Base-by-base conservation (phyloP, 768 basidiomycete genomes). In the Mycena alexandri region DNA sequence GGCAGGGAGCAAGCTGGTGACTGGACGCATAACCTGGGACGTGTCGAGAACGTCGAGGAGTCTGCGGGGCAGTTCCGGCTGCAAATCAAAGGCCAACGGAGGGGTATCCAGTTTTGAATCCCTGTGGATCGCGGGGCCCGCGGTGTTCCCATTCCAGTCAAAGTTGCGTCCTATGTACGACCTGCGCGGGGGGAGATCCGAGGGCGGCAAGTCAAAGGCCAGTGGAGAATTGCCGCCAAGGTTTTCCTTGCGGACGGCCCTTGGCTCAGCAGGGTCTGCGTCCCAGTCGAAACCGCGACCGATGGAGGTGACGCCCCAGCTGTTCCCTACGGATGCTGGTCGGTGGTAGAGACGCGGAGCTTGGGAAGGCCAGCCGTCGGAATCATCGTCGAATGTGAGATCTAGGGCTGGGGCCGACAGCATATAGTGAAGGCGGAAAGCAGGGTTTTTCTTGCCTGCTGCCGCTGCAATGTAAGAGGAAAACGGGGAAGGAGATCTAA, bases 281-380 rank as follows among this genome's bases (percentile, higher is more conserved):
- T 83, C 84, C 91, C 93, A 94, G 77, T 92, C 83, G 75, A 93
- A 94, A 19, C 93, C 93, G 52, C 91, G 87, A 13, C 93, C 93
- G 52, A 94, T 90, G 42, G 88, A 93, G 21, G 93, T 94, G 67
- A 95, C 93, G 9, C 90, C 91, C 92, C 92, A 95, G 78, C 92
- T 93, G 68, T 88, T 87, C 36, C 89, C 87, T 59, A 91, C 88
- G 65, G 90, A 91, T 44, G 91, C 85, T 9, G 90, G 80, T 65
- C 86, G 82, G 78, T 89, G 38, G 38, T 38, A 38, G 38, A 88
- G 21, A 90, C 83, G 62, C 79, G 82, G 42, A 38, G 82, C 80
- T 46, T 87, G 82, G 29, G 84, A 73, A 67, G 84, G 83, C 92
- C 91, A 92, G 73, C 89, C 91, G 70, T 90, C 38, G 10, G 38